Percentiles rank a stretch among this genome's conserved stretches.
These are phyloP conservation scores for Chytriomyces confervae DNA, from an alignment of 192 early-diverging fungal species.

Conservation along the genomic window DNA sequence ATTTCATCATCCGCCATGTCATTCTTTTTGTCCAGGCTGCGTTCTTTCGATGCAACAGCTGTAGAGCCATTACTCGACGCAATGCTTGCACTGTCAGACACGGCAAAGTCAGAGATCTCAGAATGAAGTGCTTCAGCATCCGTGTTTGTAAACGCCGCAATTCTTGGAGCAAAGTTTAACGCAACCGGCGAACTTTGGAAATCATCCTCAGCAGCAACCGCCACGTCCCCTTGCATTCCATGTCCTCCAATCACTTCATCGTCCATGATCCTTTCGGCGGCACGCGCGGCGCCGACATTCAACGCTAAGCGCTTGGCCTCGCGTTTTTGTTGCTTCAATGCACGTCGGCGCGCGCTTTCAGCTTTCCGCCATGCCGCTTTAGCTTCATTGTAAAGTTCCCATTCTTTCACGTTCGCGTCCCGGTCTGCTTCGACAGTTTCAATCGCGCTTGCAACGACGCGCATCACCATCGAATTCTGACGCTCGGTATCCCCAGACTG, in stretches of 20 bases:
- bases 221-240: conserved; percentile 1
- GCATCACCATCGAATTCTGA: conserved; percentile 37
- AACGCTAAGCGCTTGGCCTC: neutral
- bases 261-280: neutral
- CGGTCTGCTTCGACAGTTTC: conserved; percentile 31
- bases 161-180: neutral
- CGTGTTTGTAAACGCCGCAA: neutral
- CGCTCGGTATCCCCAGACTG: conserved; percentile 29
- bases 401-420: conserved; percentile 7
- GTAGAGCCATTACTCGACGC: conserved; percentile 33
- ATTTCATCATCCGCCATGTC: neutral
- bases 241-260: conserved; percentile 7
- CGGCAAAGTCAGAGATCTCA: neutral
- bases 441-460: conserved; percentile 32
- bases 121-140: neutral
- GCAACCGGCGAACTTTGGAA: neutral
- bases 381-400: neutral
- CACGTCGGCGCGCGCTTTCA: conserved; percentile 2
- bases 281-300: neutral
- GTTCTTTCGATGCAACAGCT: conserved; percentile 31
- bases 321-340: conserved; percentile 1
- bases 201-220: neutral
- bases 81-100: conserved; percentile 13
- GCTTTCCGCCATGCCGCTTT: conserved; percentile 9
- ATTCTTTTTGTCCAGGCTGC: neutral